These are phyloP conservation scores for Mycosphaerella arachidis DNA, from an alignment of 2,329 filamentous ascomycete genomes.

Conservation along the genomic window DNA sequence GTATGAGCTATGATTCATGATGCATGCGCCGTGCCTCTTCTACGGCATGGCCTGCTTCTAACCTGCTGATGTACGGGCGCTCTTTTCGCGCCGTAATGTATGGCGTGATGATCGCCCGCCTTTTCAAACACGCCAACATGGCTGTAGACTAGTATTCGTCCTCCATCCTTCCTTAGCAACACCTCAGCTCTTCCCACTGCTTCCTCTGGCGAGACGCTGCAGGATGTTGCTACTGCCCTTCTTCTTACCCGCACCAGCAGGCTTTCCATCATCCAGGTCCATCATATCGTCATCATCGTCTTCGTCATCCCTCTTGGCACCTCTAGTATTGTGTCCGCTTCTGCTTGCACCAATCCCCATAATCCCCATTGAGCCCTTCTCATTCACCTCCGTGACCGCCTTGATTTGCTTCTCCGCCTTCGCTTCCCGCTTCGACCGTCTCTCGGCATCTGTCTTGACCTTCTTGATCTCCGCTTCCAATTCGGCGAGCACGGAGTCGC, in stretches of 20 bases:
- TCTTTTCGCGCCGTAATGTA: too few relatives aligned
- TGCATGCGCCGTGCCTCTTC: too few relatives aligned
- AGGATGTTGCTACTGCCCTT: constrained; percentile 8
- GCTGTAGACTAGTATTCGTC: too few relatives aligned
- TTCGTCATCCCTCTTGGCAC: constrained; percentile 20
- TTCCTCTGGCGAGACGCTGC: not conserved
- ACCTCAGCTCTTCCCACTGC: constrained; percentile 1
- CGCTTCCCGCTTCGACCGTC: constrained; percentile 39
- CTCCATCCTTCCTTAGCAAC: not conserved
- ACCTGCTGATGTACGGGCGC: too few relatives aligned
- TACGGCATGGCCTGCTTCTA: too few relatives aligned
- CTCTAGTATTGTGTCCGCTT: constrained; percentile 12
- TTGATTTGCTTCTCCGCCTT: constrained; percentile 40
- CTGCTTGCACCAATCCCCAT: constrained; percentile 4
- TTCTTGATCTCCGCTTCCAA: constrained; percentile 70
- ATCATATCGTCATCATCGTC: constrained; percentile 32
- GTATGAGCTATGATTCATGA: not conserved
- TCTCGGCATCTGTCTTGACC: constrained; percentile 51
- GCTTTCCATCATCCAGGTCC: constrained; percentile 29
- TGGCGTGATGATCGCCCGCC: too few relatives aligned
- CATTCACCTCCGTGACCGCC: constrained; percentile 25
- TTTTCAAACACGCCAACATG: too few relatives aligned
- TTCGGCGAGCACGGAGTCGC: constrained; percentile 65
- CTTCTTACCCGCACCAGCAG: constrained; percentile 13
- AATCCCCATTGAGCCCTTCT: constrained; percentile 15